Evolutionary conservation across 2,329 filamentous ascomycete species (phyloP).

Genomic region (Colletotrichum magnum): DNA sequence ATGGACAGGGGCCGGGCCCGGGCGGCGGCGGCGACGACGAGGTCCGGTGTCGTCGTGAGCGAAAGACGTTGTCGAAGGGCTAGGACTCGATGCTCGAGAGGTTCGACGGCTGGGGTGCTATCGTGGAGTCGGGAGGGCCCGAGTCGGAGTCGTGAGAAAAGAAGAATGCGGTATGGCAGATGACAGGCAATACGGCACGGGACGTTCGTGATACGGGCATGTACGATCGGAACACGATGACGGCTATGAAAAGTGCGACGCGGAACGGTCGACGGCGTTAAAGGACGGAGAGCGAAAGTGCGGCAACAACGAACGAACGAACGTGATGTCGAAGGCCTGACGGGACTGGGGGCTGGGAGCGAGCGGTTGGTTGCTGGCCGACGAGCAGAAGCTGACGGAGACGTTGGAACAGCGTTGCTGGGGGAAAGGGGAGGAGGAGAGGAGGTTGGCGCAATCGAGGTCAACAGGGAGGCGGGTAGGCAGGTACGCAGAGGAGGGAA

Average conservation of each 20-base stretch:
- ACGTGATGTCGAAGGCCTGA: slow-evolving; percentile 32
- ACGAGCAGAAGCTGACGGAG: slow-evolving; percentile 30
- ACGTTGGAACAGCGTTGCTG: slow-evolving; percentile 44
- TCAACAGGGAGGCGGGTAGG: neutral
- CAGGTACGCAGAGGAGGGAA: too few relatives aligned
- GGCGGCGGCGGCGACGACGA: slow-evolving; percentile 1
- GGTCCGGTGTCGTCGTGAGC: slow-evolving; percentile 8
- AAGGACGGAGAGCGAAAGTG: slow-evolving; percentile 35
- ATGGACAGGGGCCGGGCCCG: slow-evolving; percentile 5
- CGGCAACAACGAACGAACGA: slow-evolving; percentile 38
- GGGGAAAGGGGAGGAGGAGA: slow-evolving; percentile 43
- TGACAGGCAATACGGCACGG: neutral
- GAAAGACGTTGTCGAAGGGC: slow-evolving; percentile 15
- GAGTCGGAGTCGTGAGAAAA: neutral
- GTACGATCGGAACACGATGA: slow-evolving; percentile 28
- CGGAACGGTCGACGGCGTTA: slow-evolving; percentile 8
- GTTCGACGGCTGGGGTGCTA: neutral
- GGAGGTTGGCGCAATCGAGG: neutral
- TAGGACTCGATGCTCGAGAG: slow-evolving; percentile 21
- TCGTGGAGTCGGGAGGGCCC: slow-evolving; percentile 16
- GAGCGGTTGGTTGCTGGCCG: slow-evolving; percentile 39
- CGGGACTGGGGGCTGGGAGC: slow-evolving; percentile 22
- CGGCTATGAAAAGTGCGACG: slow-evolving; percentile 1
- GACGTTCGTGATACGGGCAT: slow-evolving; percentile 3
- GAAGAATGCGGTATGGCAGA: slow-evolving; percentile 2